Base-by-base conservation (phyloP, 2,329 filamentous ascomycete species). In the Microascus cirrosus region DNA sequence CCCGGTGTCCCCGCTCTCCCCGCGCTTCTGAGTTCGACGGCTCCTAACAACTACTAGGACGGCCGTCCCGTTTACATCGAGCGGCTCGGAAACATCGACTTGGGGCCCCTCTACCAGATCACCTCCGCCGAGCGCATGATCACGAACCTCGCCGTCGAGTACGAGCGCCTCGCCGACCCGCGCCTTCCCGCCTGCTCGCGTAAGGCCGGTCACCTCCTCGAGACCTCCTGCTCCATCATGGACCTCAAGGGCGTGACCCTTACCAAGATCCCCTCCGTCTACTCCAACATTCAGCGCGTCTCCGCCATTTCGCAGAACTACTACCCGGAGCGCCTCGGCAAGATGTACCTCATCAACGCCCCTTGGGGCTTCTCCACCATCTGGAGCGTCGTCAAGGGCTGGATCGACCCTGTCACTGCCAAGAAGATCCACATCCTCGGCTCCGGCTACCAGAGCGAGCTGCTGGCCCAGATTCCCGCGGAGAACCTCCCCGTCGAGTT, bases 211-310 rank as follows among this genome's bases (percentile, higher is more conserved):
- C 83, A 87, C 68, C 85, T 99, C 59, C 86, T 96, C 67, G 94
- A 99, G 79, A 99, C 94, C 25, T 96, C 90, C 79, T 97, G 94
- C 85, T 93, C 89, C 63, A 91, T 99, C 75, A 94, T 97, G 87
- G 94, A 99, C 74, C 82, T 96, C 72, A 96, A 96, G 79, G 92
- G 92, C 61, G 92, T 99, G 25, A 90, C 90, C 60, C 76, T 97
- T 65, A 81, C 79, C 70, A 94, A 88, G 74, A 85, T 90, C 51
- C 81, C 84, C 61, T 87, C 87, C 61, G 93, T 96, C 59, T 96
- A 95, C 78, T 81, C 84, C 58, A 97, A 96, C 77, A 83, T 99
- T 65, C 84, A 84, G 67, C 83, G 87, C 70, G 91, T 90, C 53
- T 94, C 90, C 36, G 85, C 78, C 71, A 89, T 99, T 75, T 95